Percentiles rank a stretch among this genome's conserved stretches.
Evolutionary conservation across 2,329 filamentous ascomycete genomes (phyloP).

Genomic region (Amylocarpus encephaloides): DNA sequence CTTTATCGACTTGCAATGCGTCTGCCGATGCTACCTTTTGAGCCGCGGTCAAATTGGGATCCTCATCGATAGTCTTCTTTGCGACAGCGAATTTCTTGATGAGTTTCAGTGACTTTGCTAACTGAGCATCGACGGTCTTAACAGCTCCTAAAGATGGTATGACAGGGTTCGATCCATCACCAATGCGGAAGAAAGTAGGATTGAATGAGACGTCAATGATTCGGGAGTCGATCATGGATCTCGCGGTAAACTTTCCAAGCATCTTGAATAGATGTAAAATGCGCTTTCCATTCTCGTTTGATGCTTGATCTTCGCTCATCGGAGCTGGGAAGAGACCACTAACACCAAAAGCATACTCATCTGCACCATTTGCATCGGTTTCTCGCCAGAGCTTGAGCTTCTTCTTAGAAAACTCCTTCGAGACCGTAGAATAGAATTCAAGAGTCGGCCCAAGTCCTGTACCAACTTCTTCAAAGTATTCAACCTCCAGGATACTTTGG

Average conservation of each 20-base stretch:
- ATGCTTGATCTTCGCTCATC: slow-evolving; percentile 70
- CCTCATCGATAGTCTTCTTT: slow-evolving; percentile 76
- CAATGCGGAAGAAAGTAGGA: slow-evolving; percentile 93
- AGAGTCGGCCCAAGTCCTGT: slow-evolving; percentile 92
- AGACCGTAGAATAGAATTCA: slow-evolving; percentile 97
- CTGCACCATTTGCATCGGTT: slow-evolving; percentile 64
- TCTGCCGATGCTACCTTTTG: slow-evolving; percentile 67
- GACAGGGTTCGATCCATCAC: slow-evolving; percentile 58
- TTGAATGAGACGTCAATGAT: slow-evolving; percentile 98
- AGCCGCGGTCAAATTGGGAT: slow-evolving; percentile 55
- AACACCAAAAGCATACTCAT: slow-evolving; percentile 79
- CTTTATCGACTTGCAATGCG: slow-evolving; percentile 67
- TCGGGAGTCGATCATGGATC: slow-evolving; percentile 95
- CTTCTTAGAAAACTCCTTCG: slow-evolving; percentile 94
- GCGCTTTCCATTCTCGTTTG: slow-evolving; percentile 74
- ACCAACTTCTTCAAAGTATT: slow-evolving; percentile 98
- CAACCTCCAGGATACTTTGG: slow-evolving; percentile 90
- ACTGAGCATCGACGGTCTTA: slow-evolving; percentile 77
- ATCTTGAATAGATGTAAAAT: slow-evolving; percentile 85
- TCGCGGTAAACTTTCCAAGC: slow-evolving; percentile 92
- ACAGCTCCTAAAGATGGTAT: slow-evolving; percentile 83
- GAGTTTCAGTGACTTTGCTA: slow-evolving; percentile 78
- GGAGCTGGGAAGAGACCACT: slow-evolving; percentile 88
- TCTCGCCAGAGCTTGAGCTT: slow-evolving; percentile 96
- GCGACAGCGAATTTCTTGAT: slow-evolving; percentile 80